Conservation (phyloP, 257 asterid species). For the Paulownia fortunei region DNA sequence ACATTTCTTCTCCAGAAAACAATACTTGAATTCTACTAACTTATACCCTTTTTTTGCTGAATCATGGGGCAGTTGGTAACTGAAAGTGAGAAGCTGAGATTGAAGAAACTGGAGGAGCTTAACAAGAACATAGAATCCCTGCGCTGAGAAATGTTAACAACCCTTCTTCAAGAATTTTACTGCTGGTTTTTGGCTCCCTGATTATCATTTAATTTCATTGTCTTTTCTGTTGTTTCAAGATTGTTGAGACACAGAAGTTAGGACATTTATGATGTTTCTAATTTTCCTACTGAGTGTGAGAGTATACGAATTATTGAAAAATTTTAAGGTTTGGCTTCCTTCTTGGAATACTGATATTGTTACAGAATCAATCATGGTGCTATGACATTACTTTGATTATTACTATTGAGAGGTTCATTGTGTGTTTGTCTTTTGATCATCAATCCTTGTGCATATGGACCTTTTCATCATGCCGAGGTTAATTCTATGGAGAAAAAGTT, state of each 20-base stretch:
- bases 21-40: background rate
- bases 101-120: constrained; percentile 90
- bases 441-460: too few species aligned
- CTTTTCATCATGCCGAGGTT: too few species aligned
- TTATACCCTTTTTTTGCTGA: background rate
- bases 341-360: constrained; percentile 22
- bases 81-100: constrained; percentile 83
- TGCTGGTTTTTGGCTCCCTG: background rate
- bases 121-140: constrained; percentile 75
- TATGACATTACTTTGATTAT: background rate
- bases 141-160: constrained; percentile 29
- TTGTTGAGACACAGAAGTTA: constrained; percentile 7
- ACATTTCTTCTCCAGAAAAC: background rate
- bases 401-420: too few species aligned
- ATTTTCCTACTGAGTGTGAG: constrained; percentile 16
- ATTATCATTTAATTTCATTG: background rate
- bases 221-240: constrained; percentile 23
- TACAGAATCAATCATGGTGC: background rate
- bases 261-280: background rate
- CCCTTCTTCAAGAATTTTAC: constrained; percentile 11
- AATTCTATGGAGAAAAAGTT: too few species aligned
- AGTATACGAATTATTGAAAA: background rate
- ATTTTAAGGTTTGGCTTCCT: background rate
- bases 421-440: too few species aligned
- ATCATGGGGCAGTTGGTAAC: constrained; percentile 62